A percentile compares a stretch with the other conserved stretches of the same genome.
Conservation (phyloP, 352 stramenopile genomes). For the Phytophthora hibernalis region DNA sequence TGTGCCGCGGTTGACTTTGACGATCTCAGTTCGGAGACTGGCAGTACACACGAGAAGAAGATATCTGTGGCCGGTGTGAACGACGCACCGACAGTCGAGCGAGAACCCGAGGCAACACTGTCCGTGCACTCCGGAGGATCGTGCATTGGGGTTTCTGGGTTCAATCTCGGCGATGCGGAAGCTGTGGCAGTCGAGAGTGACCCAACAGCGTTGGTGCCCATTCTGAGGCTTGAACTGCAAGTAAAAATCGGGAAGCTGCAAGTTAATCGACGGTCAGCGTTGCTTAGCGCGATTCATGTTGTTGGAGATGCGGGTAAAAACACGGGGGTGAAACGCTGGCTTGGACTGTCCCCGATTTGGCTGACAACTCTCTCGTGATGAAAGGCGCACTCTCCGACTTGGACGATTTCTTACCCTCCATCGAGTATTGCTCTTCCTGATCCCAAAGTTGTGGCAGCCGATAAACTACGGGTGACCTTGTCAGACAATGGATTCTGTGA, state of each 20-base stretch:
- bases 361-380: constrained; percentile 13
- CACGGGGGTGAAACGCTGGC: constrained; percentile 7
- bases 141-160: constrained; percentile 20
- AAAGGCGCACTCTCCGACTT: constrained; percentile 31
- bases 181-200: constrained; percentile 16
- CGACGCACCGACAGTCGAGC: constrained; percentile 24
- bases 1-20: constrained; percentile 11
- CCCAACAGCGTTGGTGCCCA: constrained; percentile 11
- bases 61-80: constrained; percentile 32
- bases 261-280: constrained; percentile 18
- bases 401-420: constrained; percentile 21
- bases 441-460: neutral
- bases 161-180: constrained; percentile 28
- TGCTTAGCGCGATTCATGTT: constrained; percentile 18
- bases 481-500: constrained; percentile 38
- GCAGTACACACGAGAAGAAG: constrained; percentile 25
- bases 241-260: constrained; percentile 11
- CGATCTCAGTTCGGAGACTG: constrained; percentile 1
- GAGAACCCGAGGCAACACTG: neutral
- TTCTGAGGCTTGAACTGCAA: constrained; percentile 20
- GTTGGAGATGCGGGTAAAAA: constrained; percentile 3
- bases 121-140: constrained; percentile 8
- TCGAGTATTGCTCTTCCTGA: constrained; percentile 37
- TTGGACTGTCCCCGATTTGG: constrained; percentile 22
- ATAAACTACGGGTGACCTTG: constrained; percentile 22